Evolutionary conservation across 139 green algal species (phyloP), one percentile per base, ranked within the genome.

Genomic region (Chlorella sp.): DNA sequence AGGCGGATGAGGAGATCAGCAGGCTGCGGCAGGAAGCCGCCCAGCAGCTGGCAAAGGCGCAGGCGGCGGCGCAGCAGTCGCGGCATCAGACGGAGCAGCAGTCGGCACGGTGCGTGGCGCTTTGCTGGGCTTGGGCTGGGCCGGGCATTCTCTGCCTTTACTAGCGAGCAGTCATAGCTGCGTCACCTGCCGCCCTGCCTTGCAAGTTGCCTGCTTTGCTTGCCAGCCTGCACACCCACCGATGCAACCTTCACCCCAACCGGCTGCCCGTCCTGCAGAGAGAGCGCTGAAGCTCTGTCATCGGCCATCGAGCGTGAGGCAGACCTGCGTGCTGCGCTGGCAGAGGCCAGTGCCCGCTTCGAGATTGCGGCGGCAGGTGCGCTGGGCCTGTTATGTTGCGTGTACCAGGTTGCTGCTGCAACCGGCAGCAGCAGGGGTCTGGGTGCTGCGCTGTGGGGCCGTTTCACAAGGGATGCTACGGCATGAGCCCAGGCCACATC

Each of bases 281-380:
- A 88, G 36, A 76, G 73, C 7, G 92, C 91, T 22, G 80, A 88
- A 28, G 76, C 89, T 39, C 66, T 96, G 57, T 39, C 89, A 12
- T 60, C 87, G 19, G 91, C 93, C 0, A 60, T 93, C 24, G 85
- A 94, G 82, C 83, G 93, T 0, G 94, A 96, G 40, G 90, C 86
- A 2, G 76, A 75, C 26, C 86, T 94, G 82, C 40, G 83, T 15
- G 90, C 88, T 7, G 76, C 53, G 21, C 86, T 94, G 82, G 61
- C 88, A 4, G 91, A 91, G 18, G 85, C 88, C 12, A 68, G 75
- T n/a, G 80, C 79, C 30, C 75, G 86, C 11, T 39, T 89, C 22
- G 69, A 93, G 81, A 48, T 77, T 21, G 34, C 92, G 76, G 91
- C 88, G 18, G 89, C 78, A 24, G 83, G 83, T 87, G 83, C 21